Evolutionary conservation across 257 asterid species (phyloP).

Genomic region (Asclepias syriaca): DNA sequence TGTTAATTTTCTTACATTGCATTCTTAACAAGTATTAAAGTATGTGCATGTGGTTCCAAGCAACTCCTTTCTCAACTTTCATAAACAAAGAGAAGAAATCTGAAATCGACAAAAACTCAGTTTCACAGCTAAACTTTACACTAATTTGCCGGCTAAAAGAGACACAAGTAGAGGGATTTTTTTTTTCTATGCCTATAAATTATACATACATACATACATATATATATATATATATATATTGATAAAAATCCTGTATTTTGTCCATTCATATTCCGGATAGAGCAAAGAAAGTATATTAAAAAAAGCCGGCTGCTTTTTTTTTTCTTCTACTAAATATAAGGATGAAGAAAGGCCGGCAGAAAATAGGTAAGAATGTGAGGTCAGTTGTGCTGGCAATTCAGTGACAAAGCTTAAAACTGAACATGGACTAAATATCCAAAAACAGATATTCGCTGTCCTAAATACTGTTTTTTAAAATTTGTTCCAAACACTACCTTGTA

Average conservation of each 20-base stretch:
- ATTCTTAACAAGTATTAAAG: no score
- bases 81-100: slow-evolving; percentile 17
- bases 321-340: no score
- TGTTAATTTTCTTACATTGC: no score
- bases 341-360: slow-evolving; percentile 8
- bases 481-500: slow-evolving; percentile 4
- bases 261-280: slow-evolving; percentile 26
- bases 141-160: slow-evolving; percentile 40
- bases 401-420: slow-evolving; percentile 3
- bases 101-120: not conserved
- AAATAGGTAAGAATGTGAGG: not conserved
- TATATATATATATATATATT: slow-evolving; percentile 1
- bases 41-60: not conserved
- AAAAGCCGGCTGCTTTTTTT: slow-evolving; percentile 22
- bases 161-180: slow-evolving; percentile 18
- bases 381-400: slow-evolving; percentile 17
- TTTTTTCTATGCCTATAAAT: not conserved
- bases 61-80: not conserved
- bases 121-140: slow-evolving; percentile 34
- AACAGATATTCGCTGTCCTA: not conserved
- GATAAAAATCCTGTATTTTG: not conserved
- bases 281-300: slow-evolving; percentile 16
- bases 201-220: no score
- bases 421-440: slow-evolving; percentile 11
- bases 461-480: not conserved